phyloP scores from a whole-genome alignment of 2,329 filamentous ascomycete genomes.

The Fusarium secorum region DNA sequence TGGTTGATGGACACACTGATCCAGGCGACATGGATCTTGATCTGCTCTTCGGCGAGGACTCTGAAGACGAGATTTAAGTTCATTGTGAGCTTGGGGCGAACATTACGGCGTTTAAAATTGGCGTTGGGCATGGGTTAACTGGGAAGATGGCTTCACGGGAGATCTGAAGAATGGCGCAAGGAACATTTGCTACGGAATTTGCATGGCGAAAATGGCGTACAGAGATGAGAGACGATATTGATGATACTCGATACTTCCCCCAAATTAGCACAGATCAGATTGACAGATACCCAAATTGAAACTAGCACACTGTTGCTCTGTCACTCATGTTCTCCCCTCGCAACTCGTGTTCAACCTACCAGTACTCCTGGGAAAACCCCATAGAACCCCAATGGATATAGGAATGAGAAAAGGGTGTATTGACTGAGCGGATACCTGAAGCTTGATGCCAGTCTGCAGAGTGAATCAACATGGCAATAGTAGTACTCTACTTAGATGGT shows the following conservation, averaged over 20 bases:
- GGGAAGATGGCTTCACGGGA: too few species aligned
- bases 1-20: too few species aligned
- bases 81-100: too few species aligned
- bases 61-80: too few species aligned
- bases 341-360: neutral
- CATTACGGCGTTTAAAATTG: too few species aligned
- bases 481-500: rapidly evolving
- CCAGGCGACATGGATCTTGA: too few species aligned
- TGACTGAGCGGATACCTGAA: rapidly evolving
- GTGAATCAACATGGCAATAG: rapidly evolving
- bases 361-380: rapidly evolving
- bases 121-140: too few species aligned
- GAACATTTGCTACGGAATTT: neutral
- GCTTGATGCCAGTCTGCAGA: rapidly evolving
- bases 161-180: neutral
- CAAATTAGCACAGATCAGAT: neutral
- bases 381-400: rapidly evolving
- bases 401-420: neutral
- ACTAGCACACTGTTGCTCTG: neutral
- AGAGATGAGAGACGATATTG: neutral
- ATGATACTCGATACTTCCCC: neutral
- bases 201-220: neutral
- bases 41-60: too few species aligned
- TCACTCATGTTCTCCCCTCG: rapidly evolving
- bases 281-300: neutral